Evolutionary conservation across 805 yeast species (phyloP).

Genomic region (Metschnikowia lachancei): DNA sequence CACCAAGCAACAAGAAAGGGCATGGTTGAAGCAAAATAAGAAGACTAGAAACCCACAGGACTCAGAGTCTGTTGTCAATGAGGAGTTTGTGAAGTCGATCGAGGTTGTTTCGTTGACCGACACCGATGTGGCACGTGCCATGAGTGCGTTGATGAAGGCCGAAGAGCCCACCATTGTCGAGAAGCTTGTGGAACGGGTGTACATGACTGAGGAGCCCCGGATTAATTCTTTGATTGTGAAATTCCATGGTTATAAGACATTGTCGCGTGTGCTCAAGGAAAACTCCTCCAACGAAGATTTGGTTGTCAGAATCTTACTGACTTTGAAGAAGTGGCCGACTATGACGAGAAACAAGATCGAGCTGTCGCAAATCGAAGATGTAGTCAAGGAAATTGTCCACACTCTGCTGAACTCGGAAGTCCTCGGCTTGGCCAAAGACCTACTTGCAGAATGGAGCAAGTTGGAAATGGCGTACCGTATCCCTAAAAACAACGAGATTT

Average conservation of each 20-base stretch:
- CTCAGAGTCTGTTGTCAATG: conserved; percentile 58
- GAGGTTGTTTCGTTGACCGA: conserved; percentile 49
- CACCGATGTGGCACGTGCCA: conserved; percentile 71
- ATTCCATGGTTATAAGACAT: conserved; percentile 83
- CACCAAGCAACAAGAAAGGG: conserved; percentile 61
- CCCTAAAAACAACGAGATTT: conserved; percentile 49
- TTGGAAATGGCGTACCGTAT: conserved; percentile 83
- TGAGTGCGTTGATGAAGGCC: conserved; percentile 76
- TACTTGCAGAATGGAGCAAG: conserved; percentile 67
- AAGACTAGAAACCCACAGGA: conserved; percentile 46
- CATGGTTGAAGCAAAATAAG: conserved; percentile 62
- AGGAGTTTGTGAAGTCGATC: conserved; percentile 60
- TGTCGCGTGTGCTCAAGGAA: conserved; percentile 57
- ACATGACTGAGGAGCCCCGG: conserved; percentile 47
- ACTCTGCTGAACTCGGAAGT: conserved; percentile 27
- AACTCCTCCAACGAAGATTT: conserved; percentile 36
- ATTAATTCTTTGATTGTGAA: conserved; percentile 62
- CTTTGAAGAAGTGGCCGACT: conserved; percentile 52
- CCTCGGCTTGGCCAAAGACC: conserved; percentile 35
- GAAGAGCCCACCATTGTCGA: conserved; percentile 63
- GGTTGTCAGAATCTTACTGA: conserved; percentile 49
- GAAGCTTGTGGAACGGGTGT: conserved; percentile 67
- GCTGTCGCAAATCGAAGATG: conserved; percentile 67
- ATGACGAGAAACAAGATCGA: conserved; percentile 76
- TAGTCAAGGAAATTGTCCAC: conserved; percentile 45